phyloP scores from a whole-genome alignment of 2,329 filamentous ascomycete genomes.

The Fusarium burgessii region DNA sequence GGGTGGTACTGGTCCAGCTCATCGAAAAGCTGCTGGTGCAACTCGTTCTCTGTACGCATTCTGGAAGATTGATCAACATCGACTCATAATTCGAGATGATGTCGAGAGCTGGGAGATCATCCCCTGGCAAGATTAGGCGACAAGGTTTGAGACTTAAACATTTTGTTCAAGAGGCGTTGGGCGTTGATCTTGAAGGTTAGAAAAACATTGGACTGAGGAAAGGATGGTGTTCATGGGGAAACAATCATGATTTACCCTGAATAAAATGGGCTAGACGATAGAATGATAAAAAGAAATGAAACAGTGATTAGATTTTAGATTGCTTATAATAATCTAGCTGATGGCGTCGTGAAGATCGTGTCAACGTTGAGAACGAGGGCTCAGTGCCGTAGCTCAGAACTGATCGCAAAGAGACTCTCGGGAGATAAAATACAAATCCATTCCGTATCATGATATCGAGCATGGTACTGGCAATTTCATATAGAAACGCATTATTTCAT shows the following conservation, averaged over 20 bases:
- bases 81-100: slow-evolving; percentile 75
- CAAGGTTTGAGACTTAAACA: neutral
- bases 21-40: slow-evolving; percentile 73
- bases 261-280: slow-evolving; percentile 8
- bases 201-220: neutral
- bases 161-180: slow-evolving; percentile 1
- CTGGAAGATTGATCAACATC: slow-evolving; percentile 78
- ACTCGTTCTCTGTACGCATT: slow-evolving; percentile 71
- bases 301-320: slow-evolving; percentile 7
- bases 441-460: neutral
- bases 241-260: neutral
- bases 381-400: neutral
- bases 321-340: neutral
- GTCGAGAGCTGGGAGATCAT: slow-evolving; percentile 72
- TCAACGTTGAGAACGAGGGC: slow-evolving; percentile 3
- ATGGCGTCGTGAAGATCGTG: neutral
- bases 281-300: slow-evolving; percentile 22
- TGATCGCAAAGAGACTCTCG: neutral
- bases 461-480: neutral
- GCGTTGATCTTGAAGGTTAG: neutral
- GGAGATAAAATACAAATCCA: neutral
- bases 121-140: slow-evolving; percentile 61
- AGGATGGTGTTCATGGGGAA: slow-evolving; percentile 23
- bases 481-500: neutral
- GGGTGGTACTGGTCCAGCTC: slow-evolving; percentile 70